Percentiles rank a stretch among this genome's conserved stretches.
phyloP scores from a whole-genome alignment of 352 stramenopile genomes.

The Globisporangium camurandrum region DNA sequence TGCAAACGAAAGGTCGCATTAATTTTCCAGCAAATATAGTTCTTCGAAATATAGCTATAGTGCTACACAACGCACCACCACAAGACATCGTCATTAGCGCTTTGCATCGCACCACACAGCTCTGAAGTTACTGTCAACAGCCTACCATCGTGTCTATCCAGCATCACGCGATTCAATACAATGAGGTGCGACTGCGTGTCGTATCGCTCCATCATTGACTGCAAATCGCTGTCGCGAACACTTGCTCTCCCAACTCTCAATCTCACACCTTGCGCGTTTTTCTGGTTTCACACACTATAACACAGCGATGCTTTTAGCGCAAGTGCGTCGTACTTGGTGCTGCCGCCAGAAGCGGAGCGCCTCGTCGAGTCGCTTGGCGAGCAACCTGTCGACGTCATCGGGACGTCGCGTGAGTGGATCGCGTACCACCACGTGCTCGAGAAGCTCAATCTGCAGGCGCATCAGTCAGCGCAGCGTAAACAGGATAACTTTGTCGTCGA shows the following conservation, averaged over 20 bases:
- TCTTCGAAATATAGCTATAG: no score
- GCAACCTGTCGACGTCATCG: conserved; percentile 58
- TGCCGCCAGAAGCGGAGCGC: conserved; percentile 76
- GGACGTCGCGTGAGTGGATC: conserved; percentile 65
- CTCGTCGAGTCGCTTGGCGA: conserved; percentile 68
- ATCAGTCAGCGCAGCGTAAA: conserved; percentile 86
- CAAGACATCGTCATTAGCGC: no score
- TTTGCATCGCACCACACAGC: no score
- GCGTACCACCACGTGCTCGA: conserved; percentile 83
- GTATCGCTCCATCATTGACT: background rate
- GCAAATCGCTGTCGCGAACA: background rate
- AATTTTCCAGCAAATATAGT: no score
- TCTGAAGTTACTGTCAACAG: no score
- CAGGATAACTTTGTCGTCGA: conserved; percentile 94
- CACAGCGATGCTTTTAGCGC: conserved; percentile 6
- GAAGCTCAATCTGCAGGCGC: conserved; percentile 91
- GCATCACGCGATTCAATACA: no score
- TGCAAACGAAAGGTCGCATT: no score
- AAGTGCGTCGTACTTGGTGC: conserved; percentile 48
- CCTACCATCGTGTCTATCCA: no score
- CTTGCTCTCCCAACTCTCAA: no score
- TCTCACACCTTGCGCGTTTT: background rate
- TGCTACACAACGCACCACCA: no score
- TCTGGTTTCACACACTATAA: background rate
- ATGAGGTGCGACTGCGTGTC: background rate